Conservation (phyloP, 192 early-diverging fungal species). For the Coemansia sp. region DNA sequence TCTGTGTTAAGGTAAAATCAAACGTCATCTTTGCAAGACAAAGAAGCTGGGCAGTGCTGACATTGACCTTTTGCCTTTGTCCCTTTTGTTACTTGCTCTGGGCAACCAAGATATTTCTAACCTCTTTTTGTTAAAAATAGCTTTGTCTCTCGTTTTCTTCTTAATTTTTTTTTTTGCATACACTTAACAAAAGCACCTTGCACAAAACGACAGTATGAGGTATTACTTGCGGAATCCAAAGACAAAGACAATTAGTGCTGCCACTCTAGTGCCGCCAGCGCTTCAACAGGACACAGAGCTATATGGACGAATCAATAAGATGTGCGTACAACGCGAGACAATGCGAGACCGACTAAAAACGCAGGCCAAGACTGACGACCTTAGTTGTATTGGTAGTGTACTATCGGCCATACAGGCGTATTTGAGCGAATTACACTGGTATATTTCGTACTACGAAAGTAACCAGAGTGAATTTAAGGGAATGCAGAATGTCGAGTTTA, state of each 20-base stretch:
- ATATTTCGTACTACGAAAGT: constrained; percentile 33
- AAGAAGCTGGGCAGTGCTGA: too few relatives aligned
- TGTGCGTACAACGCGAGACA: constrained; percentile 46
- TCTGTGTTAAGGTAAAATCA: constrained; percentile 5
- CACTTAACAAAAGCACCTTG: background rate
- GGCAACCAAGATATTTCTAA: background rate
- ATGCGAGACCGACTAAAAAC: constrained; percentile 49
- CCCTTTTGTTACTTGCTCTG: background rate
- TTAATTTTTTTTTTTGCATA: constrained; percentile 1
- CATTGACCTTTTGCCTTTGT: background rate
- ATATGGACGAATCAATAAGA: constrained; percentile 37
- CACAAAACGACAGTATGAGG: constrained; percentile 18
- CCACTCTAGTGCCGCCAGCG: constrained; percentile 32
- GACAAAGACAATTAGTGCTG: constrained; percentile 36
- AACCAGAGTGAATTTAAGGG: constrained; percentile 36
- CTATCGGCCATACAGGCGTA: constrained; percentile 36
- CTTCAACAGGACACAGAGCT: constrained; percentile 48
- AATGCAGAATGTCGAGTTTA: constrained; percentile 40
- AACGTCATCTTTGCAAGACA: background rate
- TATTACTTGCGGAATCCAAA: constrained; percentile 48
- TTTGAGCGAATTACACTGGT: constrained; percentile 49
- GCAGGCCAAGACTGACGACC: constrained; percentile 45
- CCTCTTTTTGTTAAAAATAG: background rate
- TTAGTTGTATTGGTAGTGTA: constrained; percentile 23
- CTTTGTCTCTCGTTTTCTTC: background rate